A percentile compares a stretch with the other conserved stretches of the same genome.
These are phyloP conservation scores for Aspergillus biplanus DNA, from an alignment of 495 filamentous ascomycete species.

Conservation along the genomic window DNA sequence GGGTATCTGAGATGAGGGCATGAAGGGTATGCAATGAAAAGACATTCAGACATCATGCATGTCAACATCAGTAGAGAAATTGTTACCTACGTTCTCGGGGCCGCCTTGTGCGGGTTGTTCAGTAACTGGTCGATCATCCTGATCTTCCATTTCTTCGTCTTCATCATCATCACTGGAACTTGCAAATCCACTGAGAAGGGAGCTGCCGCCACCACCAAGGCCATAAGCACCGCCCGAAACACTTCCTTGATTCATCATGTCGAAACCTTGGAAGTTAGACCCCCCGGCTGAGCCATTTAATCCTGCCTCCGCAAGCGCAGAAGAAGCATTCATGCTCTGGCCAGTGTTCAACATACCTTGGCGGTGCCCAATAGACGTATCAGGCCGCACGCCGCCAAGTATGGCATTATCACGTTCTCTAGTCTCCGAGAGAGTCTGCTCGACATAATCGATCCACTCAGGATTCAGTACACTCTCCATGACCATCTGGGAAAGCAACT, in stretches of 20 bases:
- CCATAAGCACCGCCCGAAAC: constrained; percentile 69
- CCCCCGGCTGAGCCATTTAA: constrained; percentile 58
- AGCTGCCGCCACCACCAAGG: constrained; percentile 59
- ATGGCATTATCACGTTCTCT: constrained; percentile 97
- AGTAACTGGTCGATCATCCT: constrained; percentile 61
- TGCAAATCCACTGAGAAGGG: constrained; percentile 90
- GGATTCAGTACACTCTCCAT: constrained; percentile 84
- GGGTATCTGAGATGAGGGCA: constrained; percentile 18
- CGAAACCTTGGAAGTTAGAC: constrained; percentile 72
- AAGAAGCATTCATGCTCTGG: constrained; percentile 64
- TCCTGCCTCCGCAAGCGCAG: constrained; percentile 77
- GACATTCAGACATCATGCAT: constrained; percentile 52
- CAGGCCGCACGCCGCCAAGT: constrained; percentile 92
- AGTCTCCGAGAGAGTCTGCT: constrained; percentile 90
- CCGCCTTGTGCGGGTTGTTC: constrained; percentile 45
- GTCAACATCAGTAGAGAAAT: constrained; percentile 59
- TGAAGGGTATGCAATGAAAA: constrained; percentile 16
- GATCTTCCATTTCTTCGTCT: constrained; percentile 91
- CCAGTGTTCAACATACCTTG: constrained; percentile 66
- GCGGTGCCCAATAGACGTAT: constrained; percentile 72
- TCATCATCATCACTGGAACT: constrained; percentile 97
- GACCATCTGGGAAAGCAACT: constrained; percentile 80
- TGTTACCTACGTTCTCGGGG: constrained; percentile 69
- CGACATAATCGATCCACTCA: constrained; percentile 94
- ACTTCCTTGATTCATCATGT: constrained; percentile 68